These are phyloP conservation scores for Pouteria campechiana DNA, from an alignment of 179 eudicot genomes.

Conservation along the genomic window DNA sequence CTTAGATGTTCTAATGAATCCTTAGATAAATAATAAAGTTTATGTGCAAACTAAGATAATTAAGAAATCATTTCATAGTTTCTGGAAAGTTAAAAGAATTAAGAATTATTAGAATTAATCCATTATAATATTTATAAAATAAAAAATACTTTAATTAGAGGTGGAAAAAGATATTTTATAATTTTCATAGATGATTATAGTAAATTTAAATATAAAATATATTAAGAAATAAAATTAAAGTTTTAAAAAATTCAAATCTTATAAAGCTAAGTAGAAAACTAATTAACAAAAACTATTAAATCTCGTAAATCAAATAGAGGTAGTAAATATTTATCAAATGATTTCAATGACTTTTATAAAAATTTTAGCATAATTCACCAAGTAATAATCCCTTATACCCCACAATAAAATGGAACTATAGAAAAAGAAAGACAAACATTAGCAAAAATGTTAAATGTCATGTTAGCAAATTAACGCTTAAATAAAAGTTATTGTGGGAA, in stretches of 20 bases:
- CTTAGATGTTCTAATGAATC: too few relatives aligned
- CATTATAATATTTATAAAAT: too few relatives aligned
- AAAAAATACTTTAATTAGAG: too few relatives aligned
- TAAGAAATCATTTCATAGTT: too few relatives aligned
- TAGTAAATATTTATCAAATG: neutral
- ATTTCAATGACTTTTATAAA: neutral
- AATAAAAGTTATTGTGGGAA: neutral
- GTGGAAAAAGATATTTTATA: too few relatives aligned
- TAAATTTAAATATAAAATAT: neutral
- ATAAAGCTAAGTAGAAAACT: neutral
- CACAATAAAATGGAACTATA: neutral
- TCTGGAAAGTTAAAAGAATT: too few relatives aligned
- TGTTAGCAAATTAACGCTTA: neutral
- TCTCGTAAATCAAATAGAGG: neutral
- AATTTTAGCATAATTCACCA: neutral
- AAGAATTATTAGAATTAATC: too few relatives aligned
- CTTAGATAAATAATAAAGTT: too few relatives aligned
- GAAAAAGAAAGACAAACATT: neutral
- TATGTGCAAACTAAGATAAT: too few relatives aligned
- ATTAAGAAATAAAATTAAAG: neutral
- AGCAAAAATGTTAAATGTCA: neutral
- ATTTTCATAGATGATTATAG: neutral
- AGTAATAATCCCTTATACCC: neutral
- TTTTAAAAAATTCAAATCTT: neutral
- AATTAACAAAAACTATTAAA: neutral